Percentiles rank a stretch among this genome's conserved stretches.
Conservation (phyloP, 2,329 filamentous ascomycete species). For the Elsinoe australis region DNA sequence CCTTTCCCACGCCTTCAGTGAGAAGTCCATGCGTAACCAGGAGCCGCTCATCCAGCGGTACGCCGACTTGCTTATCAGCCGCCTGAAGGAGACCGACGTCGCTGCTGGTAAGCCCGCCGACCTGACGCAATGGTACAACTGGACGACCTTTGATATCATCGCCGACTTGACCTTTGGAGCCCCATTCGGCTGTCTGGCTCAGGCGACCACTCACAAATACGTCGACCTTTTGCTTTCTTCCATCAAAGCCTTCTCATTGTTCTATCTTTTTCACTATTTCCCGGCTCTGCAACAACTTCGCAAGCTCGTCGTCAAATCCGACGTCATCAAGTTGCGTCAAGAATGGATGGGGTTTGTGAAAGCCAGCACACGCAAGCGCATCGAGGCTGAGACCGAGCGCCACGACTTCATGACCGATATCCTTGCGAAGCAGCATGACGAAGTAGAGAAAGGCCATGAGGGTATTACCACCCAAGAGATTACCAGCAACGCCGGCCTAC, state of each 20-base stretch:
- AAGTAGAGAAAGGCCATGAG: slow-evolving; percentile 22
- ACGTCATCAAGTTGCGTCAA: slow-evolving; percentile 21
- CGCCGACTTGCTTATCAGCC: slow-evolving; percentile 34
- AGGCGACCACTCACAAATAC: slow-evolving; percentile 27
- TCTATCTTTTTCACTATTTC: slow-evolving; percentile 25
- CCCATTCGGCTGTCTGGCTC: slow-evolving; percentile 27
- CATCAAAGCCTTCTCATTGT: slow-evolving; percentile 25
- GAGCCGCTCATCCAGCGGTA: slow-evolving; percentile 35
- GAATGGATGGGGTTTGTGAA: slow-evolving; percentile 25
- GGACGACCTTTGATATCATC: slow-evolving; percentile 35
- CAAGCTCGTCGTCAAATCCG: slow-evolving; percentile 21
- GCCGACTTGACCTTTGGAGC: slow-evolving; percentile 32
- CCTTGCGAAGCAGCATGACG: slow-evolving; percentile 22
- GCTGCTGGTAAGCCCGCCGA: slow-evolving; percentile 20
- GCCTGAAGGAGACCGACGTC: slow-evolving; percentile 23
- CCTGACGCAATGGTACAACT: slow-evolving; percentile 31
- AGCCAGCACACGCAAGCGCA: slow-evolving; percentile 24
- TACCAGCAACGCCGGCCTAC: slow-evolving; percentile 28
- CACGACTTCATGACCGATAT: slow-evolving; percentile 25
- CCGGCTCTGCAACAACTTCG: slow-evolving; percentile 20
- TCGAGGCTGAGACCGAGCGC: slow-evolving; percentile 26
- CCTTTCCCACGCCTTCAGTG: slow-evolving; percentile 37
- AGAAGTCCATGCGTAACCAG: slow-evolving; percentile 37
- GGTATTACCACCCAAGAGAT: slow-evolving; percentile 29
- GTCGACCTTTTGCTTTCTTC: slow-evolving; percentile 26